A percentile compares a stretch with the other conserved stretches of the same genome.
phyloP scores from a whole-genome alignment of 352 stramenopile species.

The Phytophthora cactorum region DNA sequence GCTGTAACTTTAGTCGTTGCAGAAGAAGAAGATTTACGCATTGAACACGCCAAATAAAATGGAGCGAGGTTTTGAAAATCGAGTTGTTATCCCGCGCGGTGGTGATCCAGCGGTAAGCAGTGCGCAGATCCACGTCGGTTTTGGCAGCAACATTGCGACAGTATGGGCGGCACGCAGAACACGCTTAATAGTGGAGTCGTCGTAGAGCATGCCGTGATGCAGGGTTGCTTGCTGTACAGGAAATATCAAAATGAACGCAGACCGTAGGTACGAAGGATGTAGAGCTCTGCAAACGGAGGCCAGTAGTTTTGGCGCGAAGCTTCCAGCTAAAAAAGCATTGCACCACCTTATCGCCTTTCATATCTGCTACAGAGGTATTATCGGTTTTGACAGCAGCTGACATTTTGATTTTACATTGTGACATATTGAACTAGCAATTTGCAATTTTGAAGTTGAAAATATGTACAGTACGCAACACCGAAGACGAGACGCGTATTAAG shows the following conservation, averaged over 20 bases:
- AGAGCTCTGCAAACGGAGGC: background rate
- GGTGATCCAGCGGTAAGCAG: background rate
- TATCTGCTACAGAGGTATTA: background rate
- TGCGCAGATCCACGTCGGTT: background rate
- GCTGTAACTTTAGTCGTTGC: no score
- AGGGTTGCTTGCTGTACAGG: background rate
- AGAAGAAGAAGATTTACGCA: no score
- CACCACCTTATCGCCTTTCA: background rate
- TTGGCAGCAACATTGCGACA: background rate
- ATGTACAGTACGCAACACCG: slow-evolving; percentile 54
- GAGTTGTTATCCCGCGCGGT: no score
- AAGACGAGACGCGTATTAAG: slow-evolving; percentile 84
- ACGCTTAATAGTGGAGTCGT: background rate
- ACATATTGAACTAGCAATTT: background rate
- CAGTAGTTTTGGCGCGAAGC: background rate
- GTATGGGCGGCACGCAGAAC: background rate
- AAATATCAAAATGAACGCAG: background rate
- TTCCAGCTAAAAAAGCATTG: background rate
- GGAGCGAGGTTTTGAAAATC: no score
- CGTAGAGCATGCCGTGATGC: background rate
- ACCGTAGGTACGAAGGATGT: background rate
- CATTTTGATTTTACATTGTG: background rate
- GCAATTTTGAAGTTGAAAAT: background rate
- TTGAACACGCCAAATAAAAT: no score
- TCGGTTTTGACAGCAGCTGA: no score